Evolutionary conservation across 352 stramenopile species (phyloP), one percentile per base, ranked within the genome.

Genomic region (Phytopythium litorale): DNA sequence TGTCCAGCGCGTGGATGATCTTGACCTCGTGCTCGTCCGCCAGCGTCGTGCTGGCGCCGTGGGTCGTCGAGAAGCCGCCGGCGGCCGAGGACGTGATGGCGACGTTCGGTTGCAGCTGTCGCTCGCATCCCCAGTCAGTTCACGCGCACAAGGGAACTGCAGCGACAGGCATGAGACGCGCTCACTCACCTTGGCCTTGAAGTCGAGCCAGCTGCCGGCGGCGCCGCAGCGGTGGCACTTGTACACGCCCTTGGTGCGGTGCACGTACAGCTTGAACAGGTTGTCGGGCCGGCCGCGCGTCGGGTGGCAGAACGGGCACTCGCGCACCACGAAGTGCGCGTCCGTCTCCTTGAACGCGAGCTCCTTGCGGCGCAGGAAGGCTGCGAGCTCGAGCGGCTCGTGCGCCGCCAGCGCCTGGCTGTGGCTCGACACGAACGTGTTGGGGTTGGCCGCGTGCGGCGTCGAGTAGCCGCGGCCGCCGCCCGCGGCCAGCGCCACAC

Each of bases 251-350:
- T 89, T 85, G 28, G 73, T 70, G 73, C 90, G 93, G 68, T 93
- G 79, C 58, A 97, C 84, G 70, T 97, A 97, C 60, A 97, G 74
- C 72, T 97, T 97, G 64, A 94, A 97, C 8, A 97, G 70, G 64
- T 97, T 97, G 72, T 93, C 83, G 12, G 67, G 45, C 59, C 89
- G 89, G 63, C 88, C 88, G 58, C 79, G 81, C 23, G 88, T 92
- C 30, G 83, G 52, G 50, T 94, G 84, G 67, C 89, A 97, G 68
- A 96, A 94, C n/a, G 87, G 88, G 54, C 88, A 97, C 59, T 94
- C 81, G 38, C 82, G 80, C 60, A 94, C 79, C 33, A 94, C 65
- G 21, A 87, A 88, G 66, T 96, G 87, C 62, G 85, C 77, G 67
- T 91, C 79, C 0, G 83, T 91, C 65, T 91, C 84, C 42, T 81